Evolutionary conservation across 139 green algal species (phyloP).

Genomic region (Chlamydomonas incerta): DNA sequence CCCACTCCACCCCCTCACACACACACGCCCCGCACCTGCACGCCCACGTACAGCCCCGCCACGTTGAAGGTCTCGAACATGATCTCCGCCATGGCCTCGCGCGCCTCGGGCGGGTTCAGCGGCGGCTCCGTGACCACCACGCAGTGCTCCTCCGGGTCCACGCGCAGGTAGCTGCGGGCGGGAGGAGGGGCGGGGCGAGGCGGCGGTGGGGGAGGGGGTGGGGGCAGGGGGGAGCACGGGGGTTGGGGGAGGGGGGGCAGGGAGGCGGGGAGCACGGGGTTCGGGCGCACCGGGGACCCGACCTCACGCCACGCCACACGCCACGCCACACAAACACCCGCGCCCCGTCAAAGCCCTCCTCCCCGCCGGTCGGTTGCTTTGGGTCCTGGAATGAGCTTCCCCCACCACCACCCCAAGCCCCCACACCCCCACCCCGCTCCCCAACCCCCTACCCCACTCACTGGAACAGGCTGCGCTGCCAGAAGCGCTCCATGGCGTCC

Average conservation of each 20-base stretch:
- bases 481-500: slow-evolving; percentile 84
- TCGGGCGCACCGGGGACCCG: too few species aligned
- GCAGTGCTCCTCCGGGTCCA: slow-evolving; percentile 80
- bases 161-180: slow-evolving; percentile 59
- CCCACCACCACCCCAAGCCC: too few species aligned
- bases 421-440: not conserved
- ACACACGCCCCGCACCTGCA: slow-evolving; percentile 56
- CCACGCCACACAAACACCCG: too few species aligned
- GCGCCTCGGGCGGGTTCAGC: slow-evolving; percentile 83
- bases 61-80: slow-evolving; percentile 93
- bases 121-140: slow-evolving; percentile 88
- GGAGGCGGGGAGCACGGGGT: not conserved
- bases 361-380: too few species aligned
- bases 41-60: slow-evolving; percentile 81
- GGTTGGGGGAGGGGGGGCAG: not conserved
- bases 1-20: too few species aligned
- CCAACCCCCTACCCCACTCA: too few species aligned
- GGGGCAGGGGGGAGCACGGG: not conserved
- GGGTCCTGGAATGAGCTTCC: not conserved
- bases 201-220: not conserved
- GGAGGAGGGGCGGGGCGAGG: too few species aligned
- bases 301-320: too few species aligned
- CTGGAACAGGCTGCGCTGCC: slow-evolving; percentile 77
- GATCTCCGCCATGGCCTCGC: slow-evolving; percentile 84
- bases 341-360: too few species aligned